Evolutionary conservation across 106 monocot species (phyloP).

Genomic region (Agapanthus africanus): DNA sequence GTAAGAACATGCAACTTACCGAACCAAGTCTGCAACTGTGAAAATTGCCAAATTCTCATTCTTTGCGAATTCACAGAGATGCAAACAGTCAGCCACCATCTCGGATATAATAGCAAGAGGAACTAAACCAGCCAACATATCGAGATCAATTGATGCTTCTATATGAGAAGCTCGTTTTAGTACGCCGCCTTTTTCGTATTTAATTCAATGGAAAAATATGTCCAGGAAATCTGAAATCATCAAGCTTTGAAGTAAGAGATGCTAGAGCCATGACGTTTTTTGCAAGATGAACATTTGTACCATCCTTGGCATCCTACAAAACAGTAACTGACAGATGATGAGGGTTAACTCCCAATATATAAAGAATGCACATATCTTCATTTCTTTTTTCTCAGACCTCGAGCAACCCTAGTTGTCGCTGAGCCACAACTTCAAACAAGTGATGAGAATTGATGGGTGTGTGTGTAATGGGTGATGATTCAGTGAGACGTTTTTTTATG

Average conservation of each 20-base stretch:
- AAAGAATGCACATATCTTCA: too few relatives aligned
- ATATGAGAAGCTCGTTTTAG: constrained; percentile 89
- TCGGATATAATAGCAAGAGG: constrained; percentile 68
- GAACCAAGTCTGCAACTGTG: constrained; percentile 78
- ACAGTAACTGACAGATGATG: too few relatives aligned
- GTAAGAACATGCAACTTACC: constrained; percentile 23
- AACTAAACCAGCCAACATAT: constrained; percentile 61
- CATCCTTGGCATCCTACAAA: too few relatives aligned
- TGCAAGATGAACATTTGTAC: too few relatives aligned
- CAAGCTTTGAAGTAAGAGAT: constrained; percentile 61
- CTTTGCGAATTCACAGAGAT: constrained; percentile 59
- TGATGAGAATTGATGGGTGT: too few relatives aligned
- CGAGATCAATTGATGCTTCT: constrained; percentile 86
- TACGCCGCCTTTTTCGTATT: constrained; percentile 81
- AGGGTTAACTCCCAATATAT: too few relatives aligned
- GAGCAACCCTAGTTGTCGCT: too few relatives aligned
- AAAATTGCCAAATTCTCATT: constrained; percentile 75
- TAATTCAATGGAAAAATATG: constrained; percentile 89
- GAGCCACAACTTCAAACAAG: too few relatives aligned
- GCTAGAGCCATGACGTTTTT: too few relatives aligned
- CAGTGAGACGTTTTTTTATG: too few relatives aligned
- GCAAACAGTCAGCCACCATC: constrained; percentile 68
- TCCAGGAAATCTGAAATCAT: constrained; percentile 74
- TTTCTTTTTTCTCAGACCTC: too few relatives aligned
- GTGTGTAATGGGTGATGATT: too few relatives aligned